Evolutionary conservation across 768 basidiomycete species (phyloP), one percentile per base, ranked within the genome.

Genomic region (Suillus subluteus): DNA sequence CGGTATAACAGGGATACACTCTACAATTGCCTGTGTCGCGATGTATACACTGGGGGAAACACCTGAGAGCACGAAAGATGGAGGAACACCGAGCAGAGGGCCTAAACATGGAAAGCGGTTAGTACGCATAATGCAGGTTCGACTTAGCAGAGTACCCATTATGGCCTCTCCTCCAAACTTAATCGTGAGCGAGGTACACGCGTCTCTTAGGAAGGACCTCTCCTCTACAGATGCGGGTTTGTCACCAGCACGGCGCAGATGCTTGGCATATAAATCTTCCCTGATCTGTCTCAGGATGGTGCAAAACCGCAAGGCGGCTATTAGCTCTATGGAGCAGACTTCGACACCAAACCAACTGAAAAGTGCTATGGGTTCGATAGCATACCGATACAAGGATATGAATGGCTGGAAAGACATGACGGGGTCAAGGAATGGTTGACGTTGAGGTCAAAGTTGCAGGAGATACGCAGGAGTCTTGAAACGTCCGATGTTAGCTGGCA

Each of bases 121-220:
- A 59, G 58, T 38, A 58, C 40, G 23, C 4, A 32, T 21, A 6
- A 15, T 46, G 41, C 54, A 61, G 52, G 43, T 65, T 66, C 21
- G 38, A 50, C 16, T 26, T 26, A 37, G 61, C 30, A 37, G 77
- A 87, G 65, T 72, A 91, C 91, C 85, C 63, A 82, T 82, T 58
- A 91, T 78, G 2, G 87, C 87, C 76, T 94, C 91, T 23, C 92
- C 92, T 12, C 91, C 92, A 71, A 88, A 93, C 1, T 93, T 91
- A 35, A 94, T 87, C 16, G 86, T 78, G 40, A 91, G 78, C 3
- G 88, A 88, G 0, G 89, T 83, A 6, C 82, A 74, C 18, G 85
- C 74, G 69, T 86, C 87, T 71, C 87, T 85, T 43, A 83, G 80
- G 68, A 91, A 88, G 3, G 90, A 88, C 18, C 79, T 79, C 50